phyloP scores from a whole-genome alignment of 768 basidiomycete genomes.

The Tylopilus subfusipes region DNA sequence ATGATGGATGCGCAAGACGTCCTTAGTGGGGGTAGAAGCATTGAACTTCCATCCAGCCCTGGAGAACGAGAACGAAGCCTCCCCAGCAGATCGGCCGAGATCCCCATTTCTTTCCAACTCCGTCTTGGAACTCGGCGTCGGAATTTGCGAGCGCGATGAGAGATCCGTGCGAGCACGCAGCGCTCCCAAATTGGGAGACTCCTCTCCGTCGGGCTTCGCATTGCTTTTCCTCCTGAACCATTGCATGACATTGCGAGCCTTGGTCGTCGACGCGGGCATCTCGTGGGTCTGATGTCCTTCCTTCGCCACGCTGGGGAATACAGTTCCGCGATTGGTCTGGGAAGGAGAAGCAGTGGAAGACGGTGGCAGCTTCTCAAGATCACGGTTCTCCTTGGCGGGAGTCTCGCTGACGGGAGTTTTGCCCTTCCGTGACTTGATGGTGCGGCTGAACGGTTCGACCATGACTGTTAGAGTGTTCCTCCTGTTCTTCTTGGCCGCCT shows the following conservation, averaged over 20 bases:
- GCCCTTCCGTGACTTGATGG: conserved; percentile 35
- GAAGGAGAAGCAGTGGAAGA: conserved; percentile 32
- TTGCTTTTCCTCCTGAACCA: conserved; percentile 89
- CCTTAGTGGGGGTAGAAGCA: conserved; percentile 35
- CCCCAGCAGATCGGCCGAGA: conserved; percentile 25
- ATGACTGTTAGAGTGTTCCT: conserved; percentile 86
- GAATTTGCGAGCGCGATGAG: conserved; percentile 30
- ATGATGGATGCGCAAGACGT: conserved; percentile 76
- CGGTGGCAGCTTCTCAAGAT: conserved; percentile 32
- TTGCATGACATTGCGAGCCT: conserved; percentile 95
- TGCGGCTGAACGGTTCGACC: conserved; percentile 71
- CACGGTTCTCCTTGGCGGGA: conserved; percentile 44
- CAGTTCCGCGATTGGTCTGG: conserved; percentile 22
- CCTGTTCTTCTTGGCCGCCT: conserved; percentile 53
- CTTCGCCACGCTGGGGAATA: conserved; percentile 28
- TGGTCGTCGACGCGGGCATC: conserved; percentile 72
- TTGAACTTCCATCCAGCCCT: conserved; percentile 36
- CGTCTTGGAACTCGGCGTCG: conserved; percentile 26
- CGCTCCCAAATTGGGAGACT: conserved; percentile 8
- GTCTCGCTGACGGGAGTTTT: conserved; percentile 32
- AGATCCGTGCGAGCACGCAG: conserved; percentile 22
- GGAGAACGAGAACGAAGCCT: conserved; percentile 35
- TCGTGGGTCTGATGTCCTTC: conserved; percentile 30
- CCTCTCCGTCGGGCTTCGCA: conserved; percentile 30
- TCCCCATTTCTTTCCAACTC: conserved; percentile 21